Base-by-base conservation (phyloP, 2,329 filamentous ascomycete genomes). In the Neoascochyta sp. region DNA sequence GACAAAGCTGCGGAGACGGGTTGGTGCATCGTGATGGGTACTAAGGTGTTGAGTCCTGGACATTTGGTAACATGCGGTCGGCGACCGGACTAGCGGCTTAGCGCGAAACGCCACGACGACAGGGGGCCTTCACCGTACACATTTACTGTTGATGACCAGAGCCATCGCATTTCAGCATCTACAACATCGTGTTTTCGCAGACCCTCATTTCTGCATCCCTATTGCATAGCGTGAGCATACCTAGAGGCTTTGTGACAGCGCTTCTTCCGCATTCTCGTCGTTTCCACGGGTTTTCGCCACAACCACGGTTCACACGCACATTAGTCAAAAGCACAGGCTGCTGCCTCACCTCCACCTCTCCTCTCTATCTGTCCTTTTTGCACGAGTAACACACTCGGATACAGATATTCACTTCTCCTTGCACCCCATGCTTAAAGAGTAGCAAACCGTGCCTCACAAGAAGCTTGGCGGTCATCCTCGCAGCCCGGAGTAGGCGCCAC, bases 201-300 rank as follows among this genome's bases (percentile, higher is more conserved):
- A n/a, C n/a, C n/a, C n/a, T 39, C 19, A 25, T 41, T 24, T 32
- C 15, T 41, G 27, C n/a, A 27, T 41, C 22, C 16, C 17, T 37
- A 35, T 40, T 55, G 53, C 50, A 60, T 58, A 56, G 54, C 54
- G 51, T 45, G 32, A 24, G 42, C 39, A 49, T 55, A 41, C 43
- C 42, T 32, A 37, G 39, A 35, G 32, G 27, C 41, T 47, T 41
- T 35, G 39, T 39, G 26, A 33, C 27, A 27, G 26, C 20, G 34
- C 20, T 47, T 52, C 37, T 39, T 42, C 33, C 17, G 27, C 29
- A 21, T 52, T 52, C 51, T 36, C 30, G 29, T 30, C 33, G 23
- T 35, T 47, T 39, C 41, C 33, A 37, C 40, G 20, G 28, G 29
- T 28, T 35, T 39, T 54, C 34, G 57, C 56, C 57, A 60, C 53